phyloP scores from a whole-genome alignment of 2,329 filamentous ascomycete species.

The Botrytis porri region DNA sequence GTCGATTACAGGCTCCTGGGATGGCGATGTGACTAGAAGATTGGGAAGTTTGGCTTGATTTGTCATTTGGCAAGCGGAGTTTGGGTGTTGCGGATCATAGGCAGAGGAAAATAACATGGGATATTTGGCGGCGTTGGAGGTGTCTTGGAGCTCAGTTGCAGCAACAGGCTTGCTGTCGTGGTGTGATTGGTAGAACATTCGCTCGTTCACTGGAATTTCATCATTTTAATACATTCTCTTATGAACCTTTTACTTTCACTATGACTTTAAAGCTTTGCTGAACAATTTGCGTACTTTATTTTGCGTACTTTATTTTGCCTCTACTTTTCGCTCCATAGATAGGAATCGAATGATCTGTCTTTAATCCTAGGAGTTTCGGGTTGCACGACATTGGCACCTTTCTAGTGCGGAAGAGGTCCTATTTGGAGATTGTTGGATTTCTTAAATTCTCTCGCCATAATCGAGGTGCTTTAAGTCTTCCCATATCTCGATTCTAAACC shows the following conservation, averaged over 20 bases:
- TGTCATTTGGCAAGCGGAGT: not conserved
- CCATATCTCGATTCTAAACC: not conserved
- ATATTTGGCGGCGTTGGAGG: not conserved
- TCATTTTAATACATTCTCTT: not conserved
- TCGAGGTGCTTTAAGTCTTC: not conserved
- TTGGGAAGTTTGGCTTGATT: not conserved
- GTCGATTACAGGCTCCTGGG: not conserved
- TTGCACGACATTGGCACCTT: not conserved
- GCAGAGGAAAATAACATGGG: not conserved
- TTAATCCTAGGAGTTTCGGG: not conserved
- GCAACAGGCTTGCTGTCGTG: not conserved
- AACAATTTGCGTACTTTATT: not conserved
- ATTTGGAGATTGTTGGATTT: not conserved
- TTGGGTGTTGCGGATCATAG: not conserved
- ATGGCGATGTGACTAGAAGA: slow-evolving; percentile 15
- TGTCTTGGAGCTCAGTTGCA: not conserved
- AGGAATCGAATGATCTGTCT: not conserved
- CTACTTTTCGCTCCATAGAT: not conserved
- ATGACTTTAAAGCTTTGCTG: not conserved
- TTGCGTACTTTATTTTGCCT: not conserved
- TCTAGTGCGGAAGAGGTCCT: not conserved
- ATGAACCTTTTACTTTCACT: not conserved
- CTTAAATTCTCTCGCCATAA: not conserved
- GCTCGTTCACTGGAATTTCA: not conserved
- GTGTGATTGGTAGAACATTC: not conserved